These are phyloP conservation scores for Leccinum imitatum DNA, from an alignment of 768 basidiomycete genomes.

Conservation along the genomic window DNA sequence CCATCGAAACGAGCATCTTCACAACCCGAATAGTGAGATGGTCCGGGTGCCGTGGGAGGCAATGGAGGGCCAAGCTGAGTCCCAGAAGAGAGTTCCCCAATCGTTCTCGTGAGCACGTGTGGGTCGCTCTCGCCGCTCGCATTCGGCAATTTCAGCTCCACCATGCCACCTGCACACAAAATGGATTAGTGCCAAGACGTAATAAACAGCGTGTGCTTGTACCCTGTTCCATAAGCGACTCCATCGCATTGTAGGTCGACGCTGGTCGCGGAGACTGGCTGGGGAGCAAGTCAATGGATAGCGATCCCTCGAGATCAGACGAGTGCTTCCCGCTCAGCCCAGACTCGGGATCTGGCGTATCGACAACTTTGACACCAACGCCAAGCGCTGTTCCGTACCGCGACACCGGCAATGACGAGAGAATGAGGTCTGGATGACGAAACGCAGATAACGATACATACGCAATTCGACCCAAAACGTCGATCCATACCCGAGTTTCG, in stretches of 20 bases:
- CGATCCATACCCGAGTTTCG: conserved; percentile 66
- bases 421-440: conserved; percentile 12
- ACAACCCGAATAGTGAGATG: neutral
- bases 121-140: conserved; percentile 31
- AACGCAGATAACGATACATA: conserved; percentile 31
- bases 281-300: conserved; percentile 27
- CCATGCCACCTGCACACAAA: conserved; percentile 46
- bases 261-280: conserved; percentile 10
- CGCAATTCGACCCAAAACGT: conserved; percentile 88
- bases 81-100: conserved; percentile 42
- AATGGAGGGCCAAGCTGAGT: conserved; percentile 31
- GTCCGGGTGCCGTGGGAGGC: conserved; percentile 5
- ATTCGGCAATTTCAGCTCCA: conserved; percentile 53
- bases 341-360: conserved; percentile 27
- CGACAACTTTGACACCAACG: conserved; percentile 55
- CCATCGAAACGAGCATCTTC: neutral
- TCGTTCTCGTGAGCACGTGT: conserved; percentile 41
- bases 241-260: conserved; percentile 44
- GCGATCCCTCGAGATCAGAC: conserved; percentile 25
- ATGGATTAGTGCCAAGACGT: neutral
- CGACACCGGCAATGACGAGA: conserved; percentile 7
- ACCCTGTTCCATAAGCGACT: conserved; percentile 69
- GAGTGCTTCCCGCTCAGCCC: conserved; percentile 21
- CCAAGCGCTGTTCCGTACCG: conserved; percentile 48
- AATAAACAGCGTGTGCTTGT: neutral